phyloP scores from a whole-genome alignment of 2,329 filamentous ascomycete genomes.

The Leptographium galeiforme region DNA sequence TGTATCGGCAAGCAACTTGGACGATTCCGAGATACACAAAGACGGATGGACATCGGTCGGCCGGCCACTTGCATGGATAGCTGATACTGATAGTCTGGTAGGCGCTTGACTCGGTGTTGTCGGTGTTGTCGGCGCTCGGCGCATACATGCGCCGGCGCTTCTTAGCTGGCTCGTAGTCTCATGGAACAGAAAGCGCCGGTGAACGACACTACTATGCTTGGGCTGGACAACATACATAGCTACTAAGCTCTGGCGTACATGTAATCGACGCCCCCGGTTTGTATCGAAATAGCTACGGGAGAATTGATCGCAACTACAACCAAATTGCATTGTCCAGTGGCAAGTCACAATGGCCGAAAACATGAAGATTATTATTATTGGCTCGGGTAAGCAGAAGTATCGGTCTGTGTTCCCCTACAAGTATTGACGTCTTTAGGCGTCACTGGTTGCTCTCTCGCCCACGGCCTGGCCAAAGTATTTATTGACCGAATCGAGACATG shows the following conservation, averaged over 20 bases:
- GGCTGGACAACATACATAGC: no score
- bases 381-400: not conserved
- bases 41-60: no score
- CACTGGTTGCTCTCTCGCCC: slow-evolving; percentile 2
- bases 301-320: not conserved
- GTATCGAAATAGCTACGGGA: not conserved
- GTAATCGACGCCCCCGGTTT: no score
- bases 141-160: no score
- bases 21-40: no score
- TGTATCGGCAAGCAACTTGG: no score
- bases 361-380: slow-evolving; percentile 3
- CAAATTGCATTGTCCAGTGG: not conserved
- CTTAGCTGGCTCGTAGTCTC: no score
- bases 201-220: not conserved
- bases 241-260: no score
- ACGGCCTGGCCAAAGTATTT: slow-evolving; percentile 1
- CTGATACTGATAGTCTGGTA: no score
- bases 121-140: not conserved
- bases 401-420: not conserved
- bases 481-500: not conserved
- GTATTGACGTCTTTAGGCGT: not conserved
- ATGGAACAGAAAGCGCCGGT: not conserved
- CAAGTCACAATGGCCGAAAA: not conserved
- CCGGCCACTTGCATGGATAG: no score
- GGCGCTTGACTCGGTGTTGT: not conserved